Evolutionary conservation across 2,329 filamentous ascomycete species (phyloP).

Genomic region (Penicillium sp.): DNA sequence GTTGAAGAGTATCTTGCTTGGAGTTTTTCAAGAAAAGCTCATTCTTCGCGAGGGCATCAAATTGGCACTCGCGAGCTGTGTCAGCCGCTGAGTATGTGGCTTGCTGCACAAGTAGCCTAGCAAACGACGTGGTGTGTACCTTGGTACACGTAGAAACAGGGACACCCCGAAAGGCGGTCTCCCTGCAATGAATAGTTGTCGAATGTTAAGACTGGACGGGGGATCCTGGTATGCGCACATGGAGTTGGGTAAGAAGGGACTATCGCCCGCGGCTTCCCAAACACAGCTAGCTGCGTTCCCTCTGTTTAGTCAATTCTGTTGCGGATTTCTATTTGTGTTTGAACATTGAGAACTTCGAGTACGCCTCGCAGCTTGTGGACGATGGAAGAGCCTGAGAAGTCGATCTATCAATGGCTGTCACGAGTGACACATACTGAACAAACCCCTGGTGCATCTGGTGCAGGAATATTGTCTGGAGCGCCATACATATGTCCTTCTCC

Average conservation of each 20-base stretch:
- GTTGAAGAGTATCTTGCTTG: background rate
- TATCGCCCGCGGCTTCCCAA: background rate
- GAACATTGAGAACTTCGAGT: background rate
- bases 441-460: background rate
- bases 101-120: background rate
- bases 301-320: background rate
- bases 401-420: constrained; percentile 19
- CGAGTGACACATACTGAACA: background rate
- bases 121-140: background rate
- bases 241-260: background rate
- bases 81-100: background rate
- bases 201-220: background rate
- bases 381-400: background rate
- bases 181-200: background rate
- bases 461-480: background rate
- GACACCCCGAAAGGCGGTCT: background rate
- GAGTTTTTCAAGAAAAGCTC: background rate
- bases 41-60: background rate
- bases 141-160: background rate
- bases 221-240: background rate
- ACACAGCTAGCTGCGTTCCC: background rate
- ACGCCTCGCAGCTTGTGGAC: no score
- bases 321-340: background rate
- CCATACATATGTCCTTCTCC: background rate
- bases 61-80: background rate